Evolutionary conservation across 75 land plant genomes (phyloP).

Genomic region (Larix kaempferi): DNA sequence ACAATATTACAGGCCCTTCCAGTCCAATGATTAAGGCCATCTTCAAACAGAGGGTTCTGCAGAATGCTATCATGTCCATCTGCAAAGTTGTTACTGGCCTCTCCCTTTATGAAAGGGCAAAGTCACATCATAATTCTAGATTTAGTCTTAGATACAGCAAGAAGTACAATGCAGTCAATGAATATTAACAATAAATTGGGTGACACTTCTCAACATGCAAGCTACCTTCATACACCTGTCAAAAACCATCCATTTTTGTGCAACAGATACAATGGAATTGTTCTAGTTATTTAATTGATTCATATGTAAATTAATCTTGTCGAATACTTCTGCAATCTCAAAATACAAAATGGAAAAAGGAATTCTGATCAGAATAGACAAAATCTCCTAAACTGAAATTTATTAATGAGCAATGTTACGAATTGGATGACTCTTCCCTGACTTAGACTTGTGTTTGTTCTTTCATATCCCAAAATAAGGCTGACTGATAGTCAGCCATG

Average conservation of each 20-base stretch:
- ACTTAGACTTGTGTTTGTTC: too few relatives aligned
- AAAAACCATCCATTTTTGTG: background rate
- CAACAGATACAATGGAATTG: background rate
- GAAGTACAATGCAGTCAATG: constrained; percentile 1
- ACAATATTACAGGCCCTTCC: constrained; percentile 73
- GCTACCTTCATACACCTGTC: background rate
- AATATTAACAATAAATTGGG: background rate
- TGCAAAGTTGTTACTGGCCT: background rate
- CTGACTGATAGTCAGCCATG: too few relatives aligned
- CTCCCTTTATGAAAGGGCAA: constrained; percentile 1
- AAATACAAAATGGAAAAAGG: too few relatives aligned
- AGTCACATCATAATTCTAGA: background rate
- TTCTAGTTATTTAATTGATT: too few relatives aligned
- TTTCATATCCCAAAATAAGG: too few relatives aligned
- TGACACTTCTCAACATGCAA: background rate
- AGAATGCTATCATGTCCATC: constrained; percentile 39
- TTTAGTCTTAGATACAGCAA: constrained; percentile 6
- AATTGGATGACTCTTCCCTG: too few relatives aligned
- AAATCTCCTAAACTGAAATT: too few relatives aligned
- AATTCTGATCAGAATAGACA: too few relatives aligned
- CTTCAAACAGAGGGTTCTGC: constrained; percentile 60
- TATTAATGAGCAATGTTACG: too few relatives aligned
- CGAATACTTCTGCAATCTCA: too few relatives aligned
- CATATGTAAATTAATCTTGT: too few relatives aligned
- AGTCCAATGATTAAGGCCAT: constrained; percentile 75